Conservation (phyloP, 805 yeast genomes). For the Candida tammaniensis region DNA sequence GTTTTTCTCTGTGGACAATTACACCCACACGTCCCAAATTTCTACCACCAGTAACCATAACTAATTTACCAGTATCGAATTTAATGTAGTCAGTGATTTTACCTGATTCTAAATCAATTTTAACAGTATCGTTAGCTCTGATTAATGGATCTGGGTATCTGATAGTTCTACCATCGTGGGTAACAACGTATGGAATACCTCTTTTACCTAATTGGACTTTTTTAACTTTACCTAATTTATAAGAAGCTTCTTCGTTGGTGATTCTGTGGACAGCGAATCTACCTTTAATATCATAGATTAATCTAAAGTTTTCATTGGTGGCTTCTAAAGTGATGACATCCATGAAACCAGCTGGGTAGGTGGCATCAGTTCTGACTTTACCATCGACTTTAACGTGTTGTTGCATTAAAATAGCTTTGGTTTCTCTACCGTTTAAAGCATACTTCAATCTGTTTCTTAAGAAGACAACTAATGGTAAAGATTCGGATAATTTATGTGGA, state of each 20-base stretch:
- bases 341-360: slow-evolving; percentile 99
- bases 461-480: slow-evolving; percentile 94
- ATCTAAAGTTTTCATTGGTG: slow-evolving; percentile 99
- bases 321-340: slow-evolving; percentile 97
- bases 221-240: slow-evolving; percentile 98
- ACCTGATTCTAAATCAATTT: slow-evolving; percentile 94
- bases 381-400: slow-evolving; percentile 98
- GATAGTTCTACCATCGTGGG: slow-evolving; percentile 99
- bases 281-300: slow-evolving; percentile 97
- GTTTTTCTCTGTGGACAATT: slow-evolving; percentile 41
- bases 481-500: slow-evolving; percentile 99
- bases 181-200: slow-evolving; percentile 97
- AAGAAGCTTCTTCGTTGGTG: slow-evolving; percentile 96
- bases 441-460: slow-evolving; percentile 98
- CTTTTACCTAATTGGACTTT: slow-evolving; percentile 97
- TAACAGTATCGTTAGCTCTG: slow-evolving; percentile 97
- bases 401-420: slow-evolving; percentile 96
- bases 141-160: slow-evolving; percentile 98
- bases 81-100: slow-evolving; percentile 62
- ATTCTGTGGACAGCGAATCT: slow-evolving; percentile 99
- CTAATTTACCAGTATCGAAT: slow-evolving; percentile 40
- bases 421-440: slow-evolving; percentile 98
- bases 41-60: slow-evolving; percentile 44
- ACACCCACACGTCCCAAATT: slow-evolving; percentile 45
- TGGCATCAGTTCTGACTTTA: slow-evolving; percentile 98